These are phyloP conservation scores for Podospora pseudoanserina DNA, from an alignment of 495 filamentous ascomycete species.

Conservation along the genomic window DNA sequence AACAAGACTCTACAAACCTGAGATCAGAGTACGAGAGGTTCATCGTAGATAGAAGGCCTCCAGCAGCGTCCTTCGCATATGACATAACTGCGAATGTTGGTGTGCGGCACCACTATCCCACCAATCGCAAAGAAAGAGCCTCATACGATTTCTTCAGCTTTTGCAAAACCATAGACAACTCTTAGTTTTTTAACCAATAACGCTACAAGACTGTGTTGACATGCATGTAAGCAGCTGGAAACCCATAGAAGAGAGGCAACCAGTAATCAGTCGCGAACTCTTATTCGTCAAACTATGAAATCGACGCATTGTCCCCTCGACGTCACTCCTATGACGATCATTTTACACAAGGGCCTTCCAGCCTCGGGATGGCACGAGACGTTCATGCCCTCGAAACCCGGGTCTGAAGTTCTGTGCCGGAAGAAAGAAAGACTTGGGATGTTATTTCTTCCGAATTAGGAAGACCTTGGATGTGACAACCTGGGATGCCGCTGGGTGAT, in stretches of 20 bases:
- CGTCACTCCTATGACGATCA: not conserved
- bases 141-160: not conserved
- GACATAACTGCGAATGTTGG: too few relatives aligned
- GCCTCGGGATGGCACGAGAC: not conserved
- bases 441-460: not conserved
- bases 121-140: not conserved
- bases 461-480: not conserved
- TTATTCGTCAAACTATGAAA: not conserved
- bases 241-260: not conserved
- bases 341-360: not conserved
- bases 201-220: not conserved
- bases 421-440: not conserved
- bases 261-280: not conserved
- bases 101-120: too few relatives aligned
- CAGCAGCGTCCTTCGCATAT: too few relatives aligned
- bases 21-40: too few relatives aligned
- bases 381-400: not conserved
- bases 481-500: not conserved
- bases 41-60: too few relatives aligned
- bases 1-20: too few relatives aligned
- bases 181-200: not conserved
- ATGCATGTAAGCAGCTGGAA: not conserved
- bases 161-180: not conserved
- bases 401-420: not conserved
- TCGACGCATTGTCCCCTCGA: not conserved